Conservation (phyloP, 495 filamentous ascomycete genomes). For the Pyronema omphalodes region DNA sequence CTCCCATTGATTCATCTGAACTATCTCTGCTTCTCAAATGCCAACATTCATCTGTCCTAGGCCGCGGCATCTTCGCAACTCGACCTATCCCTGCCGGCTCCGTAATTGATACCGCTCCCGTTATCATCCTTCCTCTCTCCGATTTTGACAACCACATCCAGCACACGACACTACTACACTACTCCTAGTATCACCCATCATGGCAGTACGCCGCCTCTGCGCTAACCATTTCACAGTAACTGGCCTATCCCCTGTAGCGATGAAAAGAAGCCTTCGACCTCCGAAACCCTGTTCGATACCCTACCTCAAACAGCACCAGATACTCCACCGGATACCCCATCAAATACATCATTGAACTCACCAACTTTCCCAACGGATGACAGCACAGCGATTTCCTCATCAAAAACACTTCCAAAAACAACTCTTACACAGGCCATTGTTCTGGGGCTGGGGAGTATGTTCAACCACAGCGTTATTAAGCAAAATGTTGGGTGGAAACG, state of each 20-base stretch:
- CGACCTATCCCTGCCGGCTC: constrained; percentile 30
- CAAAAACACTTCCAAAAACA: constrained; percentile 4
- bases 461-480: constrained; percentile 34
- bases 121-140: constrained; percentile 30
- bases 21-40: not conserved
- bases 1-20: not conserved
- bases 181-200: constrained; percentile 32
- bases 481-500: constrained; percentile 39
- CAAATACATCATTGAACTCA: not conserved
- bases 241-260: constrained; percentile 5
- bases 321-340: not conserved
- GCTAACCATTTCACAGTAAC: not conserved
- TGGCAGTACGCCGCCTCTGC: not conserved
- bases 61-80: constrained; percentile 35
- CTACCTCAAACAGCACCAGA: not conserved
- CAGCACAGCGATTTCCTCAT: constrained; percentile 5
- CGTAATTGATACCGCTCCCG: constrained; percentile 34
- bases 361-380: not conserved
- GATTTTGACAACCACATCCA: constrained; percentile 32
- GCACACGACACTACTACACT: constrained; percentile 35
- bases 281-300: too few species aligned
- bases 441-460: constrained; percentile 38
- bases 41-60: constrained; percentile 18
- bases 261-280: constrained; percentile 13
- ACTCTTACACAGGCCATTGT: constrained; percentile 33